These are phyloP conservation scores for Ajuga reptans DNA, from an alignment of 305 asterid genomes.

Conservation along the genomic window DNA sequence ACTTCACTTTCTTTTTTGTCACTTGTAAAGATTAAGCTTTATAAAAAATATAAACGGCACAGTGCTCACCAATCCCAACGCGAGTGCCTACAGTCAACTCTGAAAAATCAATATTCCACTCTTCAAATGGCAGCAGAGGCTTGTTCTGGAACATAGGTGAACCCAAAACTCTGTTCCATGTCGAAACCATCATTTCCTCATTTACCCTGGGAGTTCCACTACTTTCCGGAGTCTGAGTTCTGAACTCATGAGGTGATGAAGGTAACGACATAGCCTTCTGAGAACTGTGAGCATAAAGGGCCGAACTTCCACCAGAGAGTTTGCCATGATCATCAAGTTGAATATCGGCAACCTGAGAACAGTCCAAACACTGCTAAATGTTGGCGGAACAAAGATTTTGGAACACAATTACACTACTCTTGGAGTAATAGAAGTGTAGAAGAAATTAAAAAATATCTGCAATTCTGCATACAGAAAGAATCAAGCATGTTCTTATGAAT, in stretches of 20 bases:
- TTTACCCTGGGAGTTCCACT: slow-evolving; percentile 37
- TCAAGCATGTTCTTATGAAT: background rate
- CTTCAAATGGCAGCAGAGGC: slow-evolving; percentile 83
- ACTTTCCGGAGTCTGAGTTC: slow-evolving; percentile 51
- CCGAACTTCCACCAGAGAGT: slow-evolving; percentile 42
- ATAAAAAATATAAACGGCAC: background rate
- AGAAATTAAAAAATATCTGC: background rate
- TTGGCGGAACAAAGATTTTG: background rate
- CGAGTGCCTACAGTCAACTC: slow-evolving; percentile 90
- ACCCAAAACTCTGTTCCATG: slow-evolving; percentile 83
- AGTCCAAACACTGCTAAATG: slow-evolving; percentile 11
- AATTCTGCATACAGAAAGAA: background rate
- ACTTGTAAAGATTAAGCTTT: background rate
- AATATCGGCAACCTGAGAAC: slow-evolving; percentile 36
- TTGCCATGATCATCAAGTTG: slow-evolving; percentile 40
- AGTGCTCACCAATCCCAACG: slow-evolving; percentile 84
- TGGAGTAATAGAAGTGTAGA: background rate
- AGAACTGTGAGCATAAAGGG: slow-evolving; percentile 43
- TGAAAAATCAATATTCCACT: slow-evolving; percentile 92
- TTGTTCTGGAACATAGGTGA: slow-evolving; percentile 68
- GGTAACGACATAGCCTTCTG: slow-evolving; percentile 91
- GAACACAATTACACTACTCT: background rate
- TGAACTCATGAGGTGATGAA: slow-evolving; percentile 87
- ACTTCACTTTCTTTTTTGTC: background rate
- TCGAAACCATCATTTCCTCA: slow-evolving; percentile 64